Evolutionary conservation across 2,329 filamentous ascomycete species (phyloP).

Genomic region (Aspergillus fumigatiaffinis): DNA sequence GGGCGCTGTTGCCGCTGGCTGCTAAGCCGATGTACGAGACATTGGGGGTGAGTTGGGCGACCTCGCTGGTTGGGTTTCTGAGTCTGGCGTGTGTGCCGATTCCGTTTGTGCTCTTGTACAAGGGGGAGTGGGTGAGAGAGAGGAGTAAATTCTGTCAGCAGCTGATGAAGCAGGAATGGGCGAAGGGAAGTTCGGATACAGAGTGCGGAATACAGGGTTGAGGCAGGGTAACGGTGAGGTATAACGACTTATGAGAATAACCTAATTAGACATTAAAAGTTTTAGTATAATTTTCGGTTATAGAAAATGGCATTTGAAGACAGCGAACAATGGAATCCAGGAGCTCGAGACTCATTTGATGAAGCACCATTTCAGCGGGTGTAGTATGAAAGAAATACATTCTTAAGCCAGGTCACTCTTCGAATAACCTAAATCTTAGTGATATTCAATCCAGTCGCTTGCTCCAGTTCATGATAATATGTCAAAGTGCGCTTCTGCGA

Average conservation of each 20-base stretch:
- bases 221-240: neutral
- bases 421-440: constrained; percentile 27
- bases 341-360: neutral
- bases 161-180: constrained; percentile 20
- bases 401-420: constrained; percentile 13
- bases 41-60: constrained; percentile 41
- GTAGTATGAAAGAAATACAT: neutral
- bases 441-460: constrained; percentile 33
- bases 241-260: neutral
- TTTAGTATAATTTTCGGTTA: neutral
- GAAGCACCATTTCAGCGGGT: neutral
- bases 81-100: constrained; percentile 38
- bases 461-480: constrained; percentile 18
- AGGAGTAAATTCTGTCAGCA: constrained; percentile 30
- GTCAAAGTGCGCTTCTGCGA: constrained; percentile 29
- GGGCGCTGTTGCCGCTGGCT: constrained; percentile 54
- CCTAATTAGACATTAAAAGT: neutral
- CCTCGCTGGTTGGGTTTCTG: constrained; percentile 38
- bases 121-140: constrained; percentile 24
- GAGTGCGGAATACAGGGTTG: neutral
- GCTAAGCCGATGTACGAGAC: constrained; percentile 35
- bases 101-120: constrained; percentile 36
- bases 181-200: constrained; percentile 1
- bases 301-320: neutral
- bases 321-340: no score